These are phyloP conservation scores for Sindora glabra DNA, from an alignment of 306 rosid genomes.

Conservation along the genomic window DNA sequence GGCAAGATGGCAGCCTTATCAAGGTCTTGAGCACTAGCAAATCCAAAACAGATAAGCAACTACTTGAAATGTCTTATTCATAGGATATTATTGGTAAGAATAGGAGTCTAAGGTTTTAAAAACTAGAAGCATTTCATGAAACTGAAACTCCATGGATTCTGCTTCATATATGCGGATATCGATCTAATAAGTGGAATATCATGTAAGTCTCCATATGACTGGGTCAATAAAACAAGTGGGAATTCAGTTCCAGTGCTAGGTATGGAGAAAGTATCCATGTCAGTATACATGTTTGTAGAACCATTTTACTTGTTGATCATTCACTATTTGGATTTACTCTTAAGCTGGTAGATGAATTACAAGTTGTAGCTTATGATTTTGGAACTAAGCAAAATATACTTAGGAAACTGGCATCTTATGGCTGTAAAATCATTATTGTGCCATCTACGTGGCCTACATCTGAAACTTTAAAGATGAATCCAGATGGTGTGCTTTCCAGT, in stretches of 20 bases:
- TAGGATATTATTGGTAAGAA: slow-evolving; percentile 94
- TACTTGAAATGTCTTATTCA: slow-evolving; percentile 65
- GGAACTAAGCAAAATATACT: slow-evolving; percentile 94
- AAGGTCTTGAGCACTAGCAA: slow-evolving; percentile 87
- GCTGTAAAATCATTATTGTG: slow-evolving; percentile 88
- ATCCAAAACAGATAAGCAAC: slow-evolving; percentile 72
- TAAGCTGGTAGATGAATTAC: slow-evolving; percentile 16
- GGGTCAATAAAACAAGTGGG: slow-evolving; percentile 82
- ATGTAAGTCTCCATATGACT: slow-evolving; percentile 70
- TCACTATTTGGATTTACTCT: not conserved
- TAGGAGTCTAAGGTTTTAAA: not conserved
- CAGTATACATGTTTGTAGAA: not conserved
- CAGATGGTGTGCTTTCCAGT: slow-evolving; percentile 88
- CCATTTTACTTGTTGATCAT: not conserved
- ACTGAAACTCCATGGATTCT: not conserved
- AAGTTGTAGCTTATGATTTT: slow-evolving; percentile 92
- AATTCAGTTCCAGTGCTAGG: slow-evolving; percentile 32
- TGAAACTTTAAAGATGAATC: slow-evolving; percentile 70
- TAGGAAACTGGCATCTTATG: slow-evolving; percentile 73
- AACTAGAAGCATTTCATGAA: not conserved
- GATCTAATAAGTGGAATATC: slow-evolving; percentile 95
- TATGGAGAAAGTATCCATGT: slow-evolving; percentile 53
- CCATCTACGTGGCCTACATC: slow-evolving; percentile 87
- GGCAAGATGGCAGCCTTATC: slow-evolving; percentile 92
- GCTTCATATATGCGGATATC: slow-evolving; percentile 43